These are phyloP conservation scores for Amaranthus hypochondriacus DNA, from an alignment of 148 eudicot species.

Conservation along the genomic window DNA sequence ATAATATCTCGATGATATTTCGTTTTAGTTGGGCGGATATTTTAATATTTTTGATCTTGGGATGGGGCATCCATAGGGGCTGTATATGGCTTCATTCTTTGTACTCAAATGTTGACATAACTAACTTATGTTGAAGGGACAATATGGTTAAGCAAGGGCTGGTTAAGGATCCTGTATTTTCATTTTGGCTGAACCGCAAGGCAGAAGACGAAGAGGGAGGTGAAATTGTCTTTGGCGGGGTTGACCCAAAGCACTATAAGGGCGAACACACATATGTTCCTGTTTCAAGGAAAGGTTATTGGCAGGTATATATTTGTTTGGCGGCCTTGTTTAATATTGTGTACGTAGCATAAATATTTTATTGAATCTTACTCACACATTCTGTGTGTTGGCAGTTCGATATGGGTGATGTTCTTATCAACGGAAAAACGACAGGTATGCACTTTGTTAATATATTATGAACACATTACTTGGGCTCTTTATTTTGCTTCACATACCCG, in stretches of 20 bases:
- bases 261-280: constrained; percentile 53
- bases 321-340: neutral
- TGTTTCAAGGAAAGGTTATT: constrained; percentile 51
- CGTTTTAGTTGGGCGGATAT: neutral
- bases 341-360: neutral
- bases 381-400: constrained; percentile 47
- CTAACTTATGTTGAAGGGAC: constrained; percentile 36
- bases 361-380: neutral
- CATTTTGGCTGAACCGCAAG: constrained; percentile 63
- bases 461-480: neutral
- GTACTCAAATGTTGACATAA: neutral
- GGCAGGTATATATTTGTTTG: constrained; percentile 42
- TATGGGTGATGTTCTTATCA: constrained; percentile 90
- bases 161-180: constrained; percentile 57
- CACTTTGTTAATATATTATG: neutral
- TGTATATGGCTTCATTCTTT: too few relatives aligned
- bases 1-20: neutral
- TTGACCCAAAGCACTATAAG: constrained; percentile 44
- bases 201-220: constrained; percentile 45
- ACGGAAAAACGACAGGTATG: constrained; percentile 72
- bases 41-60: neutral
- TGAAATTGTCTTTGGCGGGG: constrained; percentile 58
- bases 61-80: too few relatives aligned
- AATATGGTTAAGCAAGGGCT: constrained; percentile 63
- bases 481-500: neutral